phyloP scores from a whole-genome alignment of 441 rosid genomes.

The Iberis amara region DNA sequence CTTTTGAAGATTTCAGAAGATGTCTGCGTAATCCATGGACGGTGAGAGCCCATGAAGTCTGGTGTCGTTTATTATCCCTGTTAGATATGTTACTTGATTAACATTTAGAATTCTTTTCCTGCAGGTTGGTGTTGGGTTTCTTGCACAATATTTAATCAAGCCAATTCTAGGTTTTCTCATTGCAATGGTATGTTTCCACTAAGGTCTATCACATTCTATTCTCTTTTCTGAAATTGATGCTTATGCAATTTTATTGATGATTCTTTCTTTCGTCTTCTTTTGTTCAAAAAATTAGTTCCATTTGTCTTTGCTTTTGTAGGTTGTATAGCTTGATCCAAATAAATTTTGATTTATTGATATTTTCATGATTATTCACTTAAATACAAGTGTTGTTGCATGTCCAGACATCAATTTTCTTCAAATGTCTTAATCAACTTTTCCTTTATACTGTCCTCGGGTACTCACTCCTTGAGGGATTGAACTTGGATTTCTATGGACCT shows the following conservation, averaged over 20 bases:
- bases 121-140: constrained; percentile 94
- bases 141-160: constrained; percentile 81
- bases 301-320: neutral
- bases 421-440: neutral
- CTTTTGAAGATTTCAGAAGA: constrained; percentile 79
- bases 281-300: neutral
- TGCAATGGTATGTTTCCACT: constrained; percentile 54
- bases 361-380: too few relatives aligned
- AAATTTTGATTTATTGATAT: too few relatives aligned
- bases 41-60: constrained; percentile 39
- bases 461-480: neutral
- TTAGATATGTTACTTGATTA: constrained; percentile 2
- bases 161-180: constrained; percentile 72
- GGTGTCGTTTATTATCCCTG: constrained; percentile 7
- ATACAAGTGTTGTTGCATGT: neutral
- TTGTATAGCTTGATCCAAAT: neutral
- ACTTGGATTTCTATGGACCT: neutral
- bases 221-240: neutral
- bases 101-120: constrained; percentile 23
- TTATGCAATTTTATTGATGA: neutral
- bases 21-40: constrained; percentile 95
- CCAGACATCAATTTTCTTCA: neutral
- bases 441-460: neutral
- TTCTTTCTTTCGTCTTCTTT: neutral
- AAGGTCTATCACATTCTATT: constrained; percentile 14